These are phyloP conservation scores for Penicillium sp. DNA, from an alignment of 2,329 filamentous ascomycete species.

Conservation along the genomic window DNA sequence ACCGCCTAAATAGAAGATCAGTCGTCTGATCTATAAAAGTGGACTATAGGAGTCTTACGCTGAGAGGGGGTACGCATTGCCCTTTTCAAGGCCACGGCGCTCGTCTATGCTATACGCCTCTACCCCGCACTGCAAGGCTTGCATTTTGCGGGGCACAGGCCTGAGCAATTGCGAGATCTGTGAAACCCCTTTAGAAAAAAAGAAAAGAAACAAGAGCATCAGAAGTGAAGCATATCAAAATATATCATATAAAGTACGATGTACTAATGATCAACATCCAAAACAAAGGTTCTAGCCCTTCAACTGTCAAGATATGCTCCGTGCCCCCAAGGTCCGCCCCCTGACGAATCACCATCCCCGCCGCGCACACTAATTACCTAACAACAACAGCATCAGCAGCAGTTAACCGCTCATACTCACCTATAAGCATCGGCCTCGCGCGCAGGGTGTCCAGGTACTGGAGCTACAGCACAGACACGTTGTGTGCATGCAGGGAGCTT, in stretches of 20 bases:
- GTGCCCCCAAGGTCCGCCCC: constrained; percentile 15
- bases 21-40: constrained; percentile 9
- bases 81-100: background rate
- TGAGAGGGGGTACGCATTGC: background rate
- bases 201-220: background rate
- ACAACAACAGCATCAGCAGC: constrained; percentile 18
- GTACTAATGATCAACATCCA: constrained; percentile 4
- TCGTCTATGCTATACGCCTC: background rate
- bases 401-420: constrained; percentile 6
- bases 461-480: constrained; percentile 7
- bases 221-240: constrained; percentile 1
- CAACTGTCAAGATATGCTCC: constrained; percentile 27
- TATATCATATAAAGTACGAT: background rate
- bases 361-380: constrained; percentile 33
- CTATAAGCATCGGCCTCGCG: constrained; percentile 3
- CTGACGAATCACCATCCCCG: constrained; percentile 26
- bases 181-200: background rate
- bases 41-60: background rate
- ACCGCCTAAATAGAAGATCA: background rate
- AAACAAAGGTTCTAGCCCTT: constrained; percentile 13
- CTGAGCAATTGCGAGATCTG: constrained; percentile 16
- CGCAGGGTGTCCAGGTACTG: constrained; percentile 15
- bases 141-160: constrained; percentile 27
- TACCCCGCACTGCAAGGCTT: constrained; percentile 30
- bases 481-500: background rate